Percentiles rank a stretch among this genome's conserved stretches.
Evolutionary conservation across 495 filamentous ascomycete genomes (phyloP).

Genomic region (Staphylotrichum longicolle): DNA sequence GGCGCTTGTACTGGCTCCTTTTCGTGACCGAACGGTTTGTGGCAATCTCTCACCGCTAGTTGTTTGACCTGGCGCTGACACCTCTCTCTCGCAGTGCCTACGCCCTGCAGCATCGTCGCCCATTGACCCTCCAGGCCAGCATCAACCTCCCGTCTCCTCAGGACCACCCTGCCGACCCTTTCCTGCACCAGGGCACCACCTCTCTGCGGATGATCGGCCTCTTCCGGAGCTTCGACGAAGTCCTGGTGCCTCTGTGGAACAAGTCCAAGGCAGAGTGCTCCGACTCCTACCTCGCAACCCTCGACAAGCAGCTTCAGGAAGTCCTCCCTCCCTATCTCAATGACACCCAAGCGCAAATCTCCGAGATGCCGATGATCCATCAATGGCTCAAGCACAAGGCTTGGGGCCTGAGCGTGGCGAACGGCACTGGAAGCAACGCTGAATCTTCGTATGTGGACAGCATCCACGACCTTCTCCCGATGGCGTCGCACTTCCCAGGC

Average conservation of each 20-base stretch:
- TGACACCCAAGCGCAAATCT: constrained; percentile 63
- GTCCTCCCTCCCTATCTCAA: constrained; percentile 62
- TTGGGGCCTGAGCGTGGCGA: constrained; percentile 64
- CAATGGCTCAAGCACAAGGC: constrained; percentile 82
- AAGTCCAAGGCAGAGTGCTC: constrained; percentile 60
- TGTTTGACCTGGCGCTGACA: constrained; percentile 21
- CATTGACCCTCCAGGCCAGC: constrained; percentile 53
- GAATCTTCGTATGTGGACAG: constrained; percentile 68
- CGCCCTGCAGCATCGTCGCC: constrained; percentile 72
- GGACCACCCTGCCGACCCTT: constrained; percentile 58
- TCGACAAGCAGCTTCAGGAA: constrained; percentile 66
- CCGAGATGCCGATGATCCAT: constrained; percentile 69
- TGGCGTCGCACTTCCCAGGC: constrained; percentile 68
- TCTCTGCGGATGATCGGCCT: constrained; percentile 66
- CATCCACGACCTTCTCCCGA: constrained; percentile 62
- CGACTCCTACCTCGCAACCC: constrained; percentile 53
- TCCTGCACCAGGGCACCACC: constrained; percentile 51
- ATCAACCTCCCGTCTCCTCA: constrained; percentile 65
- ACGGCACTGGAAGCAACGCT: constrained; percentile 47
- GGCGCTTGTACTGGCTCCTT: constrained; percentile 69
- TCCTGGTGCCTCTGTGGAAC: constrained; percentile 69
- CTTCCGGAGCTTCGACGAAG: constrained; percentile 70
- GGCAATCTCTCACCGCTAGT: background rate
- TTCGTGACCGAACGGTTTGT: constrained; percentile 68
- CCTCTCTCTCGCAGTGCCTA: constrained; percentile 50